Conservation (phyloP, 495 filamentous ascomycete genomes). For the Amphirosellinia nigrospora region DNA sequence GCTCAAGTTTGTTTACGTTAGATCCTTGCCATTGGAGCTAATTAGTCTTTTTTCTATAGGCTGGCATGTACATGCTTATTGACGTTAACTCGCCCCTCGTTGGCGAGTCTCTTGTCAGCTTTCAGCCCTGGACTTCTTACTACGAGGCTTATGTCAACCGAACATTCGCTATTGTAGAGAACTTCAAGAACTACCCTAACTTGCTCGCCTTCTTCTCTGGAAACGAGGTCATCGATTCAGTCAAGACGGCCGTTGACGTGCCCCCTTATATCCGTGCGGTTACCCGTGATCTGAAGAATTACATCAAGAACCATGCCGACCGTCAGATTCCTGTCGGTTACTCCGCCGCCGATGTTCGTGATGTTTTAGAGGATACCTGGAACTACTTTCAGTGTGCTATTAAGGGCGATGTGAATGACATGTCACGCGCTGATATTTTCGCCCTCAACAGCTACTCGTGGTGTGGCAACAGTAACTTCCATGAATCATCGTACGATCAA, state of each 20-base stretch:
- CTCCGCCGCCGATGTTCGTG: constrained; percentile 91
- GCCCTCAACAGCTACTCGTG: constrained; percentile 95
- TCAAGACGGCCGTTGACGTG: constrained; percentile 55
- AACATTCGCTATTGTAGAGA: constrained; percentile 89
- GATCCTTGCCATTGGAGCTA: background rate
- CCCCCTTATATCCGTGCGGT: constrained; percentile 76
- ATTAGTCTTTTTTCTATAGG: constrained; percentile 25
- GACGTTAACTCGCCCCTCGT: constrained; percentile 93
- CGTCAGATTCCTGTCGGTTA: constrained; percentile 85
- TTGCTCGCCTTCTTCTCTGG: constrained; percentile 89
- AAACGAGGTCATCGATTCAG: constrained; percentile 90
- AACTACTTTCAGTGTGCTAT: constrained; percentile 85
- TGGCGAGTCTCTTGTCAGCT: constrained; percentile 76
- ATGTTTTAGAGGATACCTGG: constrained; percentile 77
- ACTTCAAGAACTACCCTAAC: constrained; percentile 93
- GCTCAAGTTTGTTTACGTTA: background rate
- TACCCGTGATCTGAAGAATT: constrained; percentile 84
- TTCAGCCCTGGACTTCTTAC: constrained; percentile 74
- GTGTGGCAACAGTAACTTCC: constrained; percentile 81
- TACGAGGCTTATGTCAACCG: constrained; percentile 75
- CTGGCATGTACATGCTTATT: constrained; percentile 66
- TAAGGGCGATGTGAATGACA: constrained; percentile 64
- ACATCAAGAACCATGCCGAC: constrained; percentile 73
- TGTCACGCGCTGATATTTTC: constrained; percentile 81
- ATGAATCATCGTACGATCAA: constrained; percentile 71